Evolutionary conservation across 768 basidiomycete genomes (phyloP), one percentile per base, ranked within the genome.

Genomic region (Tricholoma matsutake): DNA sequence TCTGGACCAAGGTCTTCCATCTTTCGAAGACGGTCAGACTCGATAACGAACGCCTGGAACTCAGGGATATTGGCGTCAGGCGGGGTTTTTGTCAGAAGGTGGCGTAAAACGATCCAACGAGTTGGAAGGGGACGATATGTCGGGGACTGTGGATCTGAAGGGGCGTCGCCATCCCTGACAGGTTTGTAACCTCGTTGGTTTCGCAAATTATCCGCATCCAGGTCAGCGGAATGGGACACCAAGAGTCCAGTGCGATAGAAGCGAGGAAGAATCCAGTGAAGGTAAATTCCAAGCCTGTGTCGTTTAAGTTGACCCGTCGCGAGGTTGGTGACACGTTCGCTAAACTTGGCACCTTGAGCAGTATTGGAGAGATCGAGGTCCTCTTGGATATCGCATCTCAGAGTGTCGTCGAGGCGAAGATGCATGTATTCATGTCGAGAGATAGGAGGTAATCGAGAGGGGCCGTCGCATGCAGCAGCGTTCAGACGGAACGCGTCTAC

Each of bases 201-300:
- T 11, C 47, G 3, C 47, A 49, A 49, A 49, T 49, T 11, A 4
- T 3, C 3, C 6, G 47, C 47, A 7, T 28, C 47, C 6, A 4
- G 47, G 4, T 49, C 47, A 49, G 47, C 3, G 20, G 47, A 49
- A 2, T 49, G 7, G 4, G 47, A 4, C 3, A 49, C 47, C 11
- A 11, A 49, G 14, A 49, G 47, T 4, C 47, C 47, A 49, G 47
- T 49, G 4, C 47, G 3, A 11, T 49, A 49, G 28, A 49, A 49
- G 14, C n/a, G 47, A n/a, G 47, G 47, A 49, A 49, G 18, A 11
- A 49, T 3, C 47, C 25, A 54, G 28, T 16, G 52, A 54, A 32
- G 16, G 52, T 54, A 54, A 6, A 32, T 54, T 16, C 55, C 55
- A 56, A 56, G 55, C 55, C 55, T 56, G 31, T 56, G 34, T 32